Evolutionary conservation across 2,329 filamentous ascomycete species (phyloP).

Genomic region (Calonectria pseudoreteaudii): DNA sequence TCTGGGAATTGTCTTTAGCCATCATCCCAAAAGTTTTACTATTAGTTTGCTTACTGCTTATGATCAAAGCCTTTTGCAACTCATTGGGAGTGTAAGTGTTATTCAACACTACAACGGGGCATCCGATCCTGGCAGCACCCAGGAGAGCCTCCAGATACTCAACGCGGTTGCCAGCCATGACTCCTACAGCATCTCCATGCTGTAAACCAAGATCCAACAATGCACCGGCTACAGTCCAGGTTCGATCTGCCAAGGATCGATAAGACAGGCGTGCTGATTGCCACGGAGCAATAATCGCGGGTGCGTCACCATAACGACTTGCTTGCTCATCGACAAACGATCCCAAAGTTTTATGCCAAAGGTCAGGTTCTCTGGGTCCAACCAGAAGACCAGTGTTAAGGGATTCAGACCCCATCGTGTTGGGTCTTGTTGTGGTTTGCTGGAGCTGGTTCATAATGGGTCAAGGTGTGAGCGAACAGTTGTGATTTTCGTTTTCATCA

Average conservation of each 20-base stretch:
- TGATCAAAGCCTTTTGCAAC: constrained; percentile 9
- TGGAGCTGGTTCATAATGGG: neutral
- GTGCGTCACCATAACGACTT: neutral
- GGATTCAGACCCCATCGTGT: neutral
- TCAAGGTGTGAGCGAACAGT: no score
- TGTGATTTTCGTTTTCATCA: no score
- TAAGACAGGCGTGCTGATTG: constrained; percentile 22
- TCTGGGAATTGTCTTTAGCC: neutral
- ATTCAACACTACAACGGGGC: constrained; percentile 30
- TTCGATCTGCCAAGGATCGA: constrained; percentile 22
- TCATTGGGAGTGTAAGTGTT: constrained; percentile 28
- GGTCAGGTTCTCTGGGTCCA: neutral
- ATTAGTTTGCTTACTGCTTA: constrained; percentile 5
- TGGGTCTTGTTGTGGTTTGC: neutral
- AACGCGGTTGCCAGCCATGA: constrained; percentile 32
- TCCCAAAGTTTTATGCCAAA: constrained; percentile 12
- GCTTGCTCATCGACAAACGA: constrained; percentile 20
- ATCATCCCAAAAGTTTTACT: neutral
- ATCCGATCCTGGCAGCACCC: constrained; percentile 25
- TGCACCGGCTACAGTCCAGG: constrained; percentile 12
- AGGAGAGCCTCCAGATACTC: constrained; percentile 32
- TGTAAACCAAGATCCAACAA: constrained; percentile 28
- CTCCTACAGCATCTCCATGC: constrained; percentile 23
- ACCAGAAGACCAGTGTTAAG: neutral
- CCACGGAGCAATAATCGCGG: constrained; percentile 25